phyloP scores from a whole-genome alignment of 2,329 filamentous ascomycete species.

The Stagonosporopsis chrysanthemi region DNA sequence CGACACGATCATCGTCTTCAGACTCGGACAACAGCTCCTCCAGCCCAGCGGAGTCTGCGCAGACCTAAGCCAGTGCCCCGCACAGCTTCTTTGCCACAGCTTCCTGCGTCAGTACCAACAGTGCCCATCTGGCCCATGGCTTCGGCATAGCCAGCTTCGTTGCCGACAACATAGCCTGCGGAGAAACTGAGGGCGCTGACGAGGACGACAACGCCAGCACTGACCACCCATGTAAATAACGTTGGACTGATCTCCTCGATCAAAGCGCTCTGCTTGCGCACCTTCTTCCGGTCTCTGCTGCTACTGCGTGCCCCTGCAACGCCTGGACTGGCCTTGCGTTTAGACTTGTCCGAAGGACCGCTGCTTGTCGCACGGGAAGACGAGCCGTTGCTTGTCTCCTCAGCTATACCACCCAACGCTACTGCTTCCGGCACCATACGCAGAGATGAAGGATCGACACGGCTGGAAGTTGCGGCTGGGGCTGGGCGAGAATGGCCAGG shows the following conservation, averaged over 20 bases:
- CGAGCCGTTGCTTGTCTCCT: constrained; percentile 37
- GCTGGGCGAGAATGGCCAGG: constrained; percentile 45
- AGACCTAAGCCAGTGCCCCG: constrained; percentile 41
- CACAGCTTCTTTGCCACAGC: constrained; percentile 46
- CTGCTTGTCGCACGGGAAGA: constrained; percentile 40
- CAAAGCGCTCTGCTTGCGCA: constrained; percentile 43
- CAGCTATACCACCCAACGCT: constrained; percentile 56
- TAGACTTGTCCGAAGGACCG: constrained; percentile 49
- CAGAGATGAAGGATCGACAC: constrained; percentile 61
- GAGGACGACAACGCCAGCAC: constrained; percentile 69
- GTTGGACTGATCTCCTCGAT: constrained; percentile 62
- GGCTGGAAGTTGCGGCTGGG: constrained; percentile 46
- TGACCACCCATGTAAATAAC: constrained; percentile 70
- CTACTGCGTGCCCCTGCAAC: constrained; percentile 46
- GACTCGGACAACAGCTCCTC: constrained; percentile 29
- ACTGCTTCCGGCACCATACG: constrained; percentile 68
- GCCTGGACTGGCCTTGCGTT: constrained; percentile 54
- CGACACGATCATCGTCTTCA: neutral
- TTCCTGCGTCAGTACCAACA: constrained; percentile 39
- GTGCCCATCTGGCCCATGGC: constrained; percentile 45
- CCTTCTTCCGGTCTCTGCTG: constrained; percentile 58
- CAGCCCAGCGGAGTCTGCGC: constrained; percentile 43
- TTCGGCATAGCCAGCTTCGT: constrained; percentile 64
- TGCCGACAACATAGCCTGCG: constrained; percentile 68
- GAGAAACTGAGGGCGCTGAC: constrained; percentile 71